Evolutionary conservation across 75 land plant genomes (phyloP).

Genomic region (Picea sitchensis): DNA sequence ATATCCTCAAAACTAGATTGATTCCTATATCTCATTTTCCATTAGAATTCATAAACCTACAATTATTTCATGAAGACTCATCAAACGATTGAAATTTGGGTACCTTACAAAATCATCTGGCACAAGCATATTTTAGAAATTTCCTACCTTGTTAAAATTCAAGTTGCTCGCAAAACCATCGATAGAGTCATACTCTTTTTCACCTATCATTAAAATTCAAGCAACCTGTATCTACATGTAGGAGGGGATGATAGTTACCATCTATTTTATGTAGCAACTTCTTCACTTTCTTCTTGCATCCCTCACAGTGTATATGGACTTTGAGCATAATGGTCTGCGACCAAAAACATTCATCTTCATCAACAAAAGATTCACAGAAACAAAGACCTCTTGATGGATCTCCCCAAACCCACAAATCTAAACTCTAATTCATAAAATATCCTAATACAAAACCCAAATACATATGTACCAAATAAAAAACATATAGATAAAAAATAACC

Average conservation of each 20-base stretch:
- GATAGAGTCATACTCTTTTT: background rate
- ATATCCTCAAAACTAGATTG: background rate
- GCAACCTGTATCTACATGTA: no score
- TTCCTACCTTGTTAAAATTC: background rate
- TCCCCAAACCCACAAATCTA: background rate
- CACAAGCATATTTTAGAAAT: background rate
- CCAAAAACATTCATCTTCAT: background rate
- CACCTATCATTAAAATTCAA: no score
- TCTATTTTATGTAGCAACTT: constrained; percentile 53
- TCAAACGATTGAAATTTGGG: background rate
- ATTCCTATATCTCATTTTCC: background rate
- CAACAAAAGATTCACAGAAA: no score
- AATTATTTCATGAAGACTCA: background rate
- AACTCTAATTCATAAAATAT: background rate
- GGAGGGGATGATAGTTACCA: constrained; percentile 17
- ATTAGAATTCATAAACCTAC: background rate
- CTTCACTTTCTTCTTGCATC: constrained; percentile 64
- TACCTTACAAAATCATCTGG: background rate
- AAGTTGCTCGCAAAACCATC: background rate
- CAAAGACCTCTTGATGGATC: background rate
- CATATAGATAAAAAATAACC: background rate
- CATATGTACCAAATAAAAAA: background rate
- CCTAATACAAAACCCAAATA: background rate
- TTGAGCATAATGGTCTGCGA: constrained; percentile 61
- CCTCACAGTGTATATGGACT: constrained; percentile 72